phyloP scores from a whole-genome alignment of 148 eudicot genomes.

The Chenopodium formosanum region DNA sequence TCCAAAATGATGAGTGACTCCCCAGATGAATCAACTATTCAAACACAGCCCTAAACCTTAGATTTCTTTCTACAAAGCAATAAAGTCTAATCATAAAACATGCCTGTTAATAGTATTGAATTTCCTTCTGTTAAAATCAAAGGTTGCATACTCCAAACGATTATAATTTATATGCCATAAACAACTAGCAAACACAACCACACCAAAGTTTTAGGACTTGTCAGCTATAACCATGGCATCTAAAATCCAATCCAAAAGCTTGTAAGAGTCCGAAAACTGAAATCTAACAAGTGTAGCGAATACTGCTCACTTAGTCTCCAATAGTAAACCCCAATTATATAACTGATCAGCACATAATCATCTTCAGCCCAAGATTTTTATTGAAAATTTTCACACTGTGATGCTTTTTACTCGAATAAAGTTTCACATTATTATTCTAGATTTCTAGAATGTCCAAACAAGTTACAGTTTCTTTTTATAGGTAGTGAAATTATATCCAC shows the following conservation, averaged over 20 bases:
- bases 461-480: too few species aligned
- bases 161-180: too few species aligned
- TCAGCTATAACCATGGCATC: not conserved
- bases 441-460: too few species aligned
- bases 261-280: too few species aligned
- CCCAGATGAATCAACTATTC: not conserved
- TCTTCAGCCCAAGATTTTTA: not conserved
- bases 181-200: not conserved
- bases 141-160: not conserved
- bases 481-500: too few species aligned
- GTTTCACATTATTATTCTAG: too few species aligned
- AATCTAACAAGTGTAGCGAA: too few species aligned
- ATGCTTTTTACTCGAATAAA: too few species aligned
- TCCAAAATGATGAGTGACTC: not conserved
- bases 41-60: not conserved
- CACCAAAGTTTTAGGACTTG: not conserved
- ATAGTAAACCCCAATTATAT: not conserved
- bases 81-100: too few species aligned
- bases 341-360: not conserved
- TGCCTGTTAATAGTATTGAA: not conserved
- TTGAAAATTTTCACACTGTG: not conserved
- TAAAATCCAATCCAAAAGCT: too few species aligned
- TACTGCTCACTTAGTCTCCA: not conserved
- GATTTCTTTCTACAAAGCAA: too few species aligned
- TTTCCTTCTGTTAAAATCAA: not conserved